Conservation (phyloP, 208 protist genomes). For the Acanthamoeba castellanii region DNA sequence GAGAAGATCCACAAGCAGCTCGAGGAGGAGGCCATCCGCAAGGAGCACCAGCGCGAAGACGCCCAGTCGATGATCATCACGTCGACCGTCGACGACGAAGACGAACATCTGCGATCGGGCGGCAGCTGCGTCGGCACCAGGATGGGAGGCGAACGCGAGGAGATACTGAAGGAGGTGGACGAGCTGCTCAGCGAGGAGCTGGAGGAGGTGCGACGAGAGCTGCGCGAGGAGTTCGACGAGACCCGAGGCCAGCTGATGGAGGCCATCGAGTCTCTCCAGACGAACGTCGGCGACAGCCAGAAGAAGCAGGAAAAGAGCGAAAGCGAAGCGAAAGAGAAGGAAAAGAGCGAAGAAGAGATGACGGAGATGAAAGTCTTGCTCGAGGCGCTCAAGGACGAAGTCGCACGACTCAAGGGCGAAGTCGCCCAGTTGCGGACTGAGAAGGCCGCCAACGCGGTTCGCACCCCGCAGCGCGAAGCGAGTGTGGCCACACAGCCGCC, state of each 20-base stretch:
- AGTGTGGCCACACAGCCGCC: too few species aligned
- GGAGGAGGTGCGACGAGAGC: background rate
- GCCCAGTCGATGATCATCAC: background rate
- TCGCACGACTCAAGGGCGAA: background rate
- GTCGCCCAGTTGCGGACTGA: background rate
- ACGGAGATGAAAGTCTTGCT: background rate
- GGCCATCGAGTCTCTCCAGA: background rate
- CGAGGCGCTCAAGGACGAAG: background rate
- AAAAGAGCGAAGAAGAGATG: background rate
- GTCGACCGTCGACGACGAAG: background rate
- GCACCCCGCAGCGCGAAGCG: background rate
- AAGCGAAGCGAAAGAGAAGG: background rate
- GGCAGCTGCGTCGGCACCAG: background rate
- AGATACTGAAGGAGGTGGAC: slow-evolving; percentile 7
- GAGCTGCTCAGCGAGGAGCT: slow-evolving; percentile 6
- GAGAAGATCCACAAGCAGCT: slow-evolving; percentile 39
- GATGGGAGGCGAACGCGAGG: background rate
- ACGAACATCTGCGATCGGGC: background rate
- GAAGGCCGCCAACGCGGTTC: background rate
- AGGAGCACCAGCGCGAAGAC: background rate
- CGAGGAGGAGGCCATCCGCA: background rate
- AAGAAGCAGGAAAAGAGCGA: background rate
- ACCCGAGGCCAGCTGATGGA: background rate
- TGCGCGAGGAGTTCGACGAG: slow-evolving; percentile 12
- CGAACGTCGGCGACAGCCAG: background rate